Base-by-base conservation (phyloP, 345 rosid species). In the Anastatica hierochuntica region DNA sequence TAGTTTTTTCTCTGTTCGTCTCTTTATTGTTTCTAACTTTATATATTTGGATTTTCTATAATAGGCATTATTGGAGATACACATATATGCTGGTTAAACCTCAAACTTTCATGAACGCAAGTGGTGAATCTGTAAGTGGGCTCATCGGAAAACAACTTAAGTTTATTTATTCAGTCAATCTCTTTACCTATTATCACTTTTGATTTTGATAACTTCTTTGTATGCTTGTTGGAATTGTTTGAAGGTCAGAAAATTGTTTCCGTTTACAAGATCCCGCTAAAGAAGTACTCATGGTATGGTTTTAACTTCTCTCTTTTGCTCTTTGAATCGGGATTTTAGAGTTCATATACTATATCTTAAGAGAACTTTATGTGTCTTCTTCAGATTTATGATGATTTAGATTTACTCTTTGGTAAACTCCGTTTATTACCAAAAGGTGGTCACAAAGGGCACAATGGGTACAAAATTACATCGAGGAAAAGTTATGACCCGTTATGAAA, bases 371-470 rank as follows among this genome's bases (percentile, higher is more conserved):
- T 33, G 8, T 53, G 8, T 45, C 38, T 64, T 44, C 14, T 58
- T 30, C 75, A 92, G 96, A n/a, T n/a, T n/a, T n/a, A n/a, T n/a
- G n/a, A n/a, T n/a, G n/a, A n/a, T n/a, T n/a, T n/a, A n/a, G n/a
- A 43, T 92, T 55, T 92, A 77, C 94, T 96, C 36, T 88, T 92
- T 68, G 95, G 80, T 20, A 88, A 83, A 74, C 51, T 92, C 58
- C 81, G 95, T 52, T 69, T 92, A 55, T 63, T 92, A 74, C 98
- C 98, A 13, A 92, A 92, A 80, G 98, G 98, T 62, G 98, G 98
- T 51, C 98, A 88, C 63, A 95, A 96, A 14, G 98, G 98, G 49
- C 95, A 92, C 58, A 92, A 88, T 12, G 98, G 98, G 96, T 92
- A 78, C 64, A 30, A 0, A 27, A n/a, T n/a, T n/a, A n/a, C n/a